Base-by-base conservation (phyloP, 129 eudicot genomes). In the Pulicaria dysenterica region DNA sequence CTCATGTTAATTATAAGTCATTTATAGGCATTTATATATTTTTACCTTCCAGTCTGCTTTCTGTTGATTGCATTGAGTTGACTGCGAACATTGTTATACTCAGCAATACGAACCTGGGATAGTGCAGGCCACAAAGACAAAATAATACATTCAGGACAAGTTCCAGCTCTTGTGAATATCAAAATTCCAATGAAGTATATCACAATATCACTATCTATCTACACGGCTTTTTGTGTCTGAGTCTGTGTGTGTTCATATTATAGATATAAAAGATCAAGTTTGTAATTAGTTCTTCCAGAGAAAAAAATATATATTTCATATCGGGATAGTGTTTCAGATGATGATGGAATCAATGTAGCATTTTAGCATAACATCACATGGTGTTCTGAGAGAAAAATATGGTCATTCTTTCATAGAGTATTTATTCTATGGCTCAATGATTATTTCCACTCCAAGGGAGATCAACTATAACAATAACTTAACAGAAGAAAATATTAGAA, bases 1-100 rank as follows among this genome's bases (percentile, higher is more conserved):
- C 10, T 24, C 34, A 44, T 14, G 56, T 17, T 72, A 45, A 31
- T 43, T 46, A 62, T 1, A 59, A 16, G 3, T 61, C 15, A 50
- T 40, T 40, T 34, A 44, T 2, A 42, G 66, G 55, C 5, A 31
- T 71, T 39, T 16, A 55, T 38, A 49, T 62, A 48, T n/a, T 17
- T 68, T 61, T 85, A 92, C 97, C 97, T 88, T 79, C 96, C 97
- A 5, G 86, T 78, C 67, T 92, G 96, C 90, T 91, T 91, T 66
- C 93, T 69, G 77, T 91, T 91, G 24, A 89, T 89, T 67, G 88
- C 87, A 80, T 84, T 89, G 37, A 89, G 92, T 80, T 87, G 89
- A 74, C 98, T 92, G 69, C 90, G 87, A 54, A 87, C 91, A 78
- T 89, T 92, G 83, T 74, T 86, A 80, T 87, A 85, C 73, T 85